These are phyloP conservation scores for Inga leiocalycina DNA, from an alignment of 306 rosid genomes.

Conservation along the genomic window DNA sequence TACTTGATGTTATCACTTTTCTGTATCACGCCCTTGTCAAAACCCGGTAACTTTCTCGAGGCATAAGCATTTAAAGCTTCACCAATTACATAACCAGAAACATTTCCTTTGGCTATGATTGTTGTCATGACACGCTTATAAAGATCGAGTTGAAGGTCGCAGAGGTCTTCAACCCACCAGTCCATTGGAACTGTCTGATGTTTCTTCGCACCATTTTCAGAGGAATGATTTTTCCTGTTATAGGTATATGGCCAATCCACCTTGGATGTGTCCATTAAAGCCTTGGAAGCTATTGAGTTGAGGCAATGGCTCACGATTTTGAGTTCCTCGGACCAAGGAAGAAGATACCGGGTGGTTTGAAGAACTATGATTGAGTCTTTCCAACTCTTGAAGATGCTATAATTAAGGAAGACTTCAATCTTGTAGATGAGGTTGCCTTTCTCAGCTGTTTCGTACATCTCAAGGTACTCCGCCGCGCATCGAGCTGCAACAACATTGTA, in stretches of 20 bases:
- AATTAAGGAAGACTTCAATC: slow-evolving; percentile 11
- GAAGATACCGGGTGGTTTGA: slow-evolving; percentile 4
- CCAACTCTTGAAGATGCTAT: slow-evolving; percentile 5
- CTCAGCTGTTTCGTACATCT: slow-evolving; percentile 4
- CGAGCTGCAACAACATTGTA: not conserved
- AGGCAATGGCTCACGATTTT: not conserved
- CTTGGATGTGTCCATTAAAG: not conserved
- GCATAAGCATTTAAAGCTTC: not conserved
- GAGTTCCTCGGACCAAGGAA: slow-evolving; percentile 5
- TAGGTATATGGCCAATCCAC: not conserved
- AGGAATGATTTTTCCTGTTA: not conserved
- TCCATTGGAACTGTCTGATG: not conserved
- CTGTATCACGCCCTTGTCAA: not conserved
- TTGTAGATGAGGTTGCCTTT: not conserved
- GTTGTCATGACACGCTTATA: slow-evolving; percentile 3
- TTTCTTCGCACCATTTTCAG: not conserved
- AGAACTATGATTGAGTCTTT: not conserved
- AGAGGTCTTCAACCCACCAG: slow-evolving; percentile 3
- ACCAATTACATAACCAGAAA: not conserved
- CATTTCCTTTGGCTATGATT: not conserved
- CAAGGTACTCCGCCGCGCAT: not conserved
- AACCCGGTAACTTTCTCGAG: not conserved
- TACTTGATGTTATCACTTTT: not conserved
- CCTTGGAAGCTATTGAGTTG: not conserved
- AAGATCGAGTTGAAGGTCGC: not conserved